Evolutionary conservation across 179 eudicot species (phyloP).

Genomic region (Sideroxylon spinosum): DNA sequence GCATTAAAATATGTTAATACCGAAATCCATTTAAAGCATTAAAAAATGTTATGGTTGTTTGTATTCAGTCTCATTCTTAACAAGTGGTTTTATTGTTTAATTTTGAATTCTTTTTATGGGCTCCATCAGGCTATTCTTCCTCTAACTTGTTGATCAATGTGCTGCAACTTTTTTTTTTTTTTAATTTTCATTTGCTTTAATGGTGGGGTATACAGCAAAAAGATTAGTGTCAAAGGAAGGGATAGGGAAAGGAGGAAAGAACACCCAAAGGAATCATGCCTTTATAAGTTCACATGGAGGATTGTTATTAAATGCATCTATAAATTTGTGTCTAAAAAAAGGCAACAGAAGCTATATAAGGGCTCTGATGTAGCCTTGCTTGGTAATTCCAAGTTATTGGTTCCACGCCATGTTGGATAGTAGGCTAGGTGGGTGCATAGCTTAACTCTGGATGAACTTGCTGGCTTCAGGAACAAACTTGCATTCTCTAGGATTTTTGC

Average conservation of each 20-base stretch:
- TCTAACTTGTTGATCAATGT: neutral
- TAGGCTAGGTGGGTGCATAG: neutral
- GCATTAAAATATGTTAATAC: neutral
- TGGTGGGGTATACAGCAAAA: neutral
- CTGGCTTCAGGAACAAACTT: too few species aligned
- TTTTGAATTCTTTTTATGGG: neutral
- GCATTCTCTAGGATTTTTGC: neutral
- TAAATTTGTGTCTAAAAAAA: too few species aligned
- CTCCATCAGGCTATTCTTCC: neutral
- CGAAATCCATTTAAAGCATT: neutral
- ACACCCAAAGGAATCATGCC: too few species aligned
- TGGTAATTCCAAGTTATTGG: neutral
- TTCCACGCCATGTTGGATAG: neutral
- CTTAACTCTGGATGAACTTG: neutral
- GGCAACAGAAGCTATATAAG: neutral
- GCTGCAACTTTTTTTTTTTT: neutral
- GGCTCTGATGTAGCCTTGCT: neutral
- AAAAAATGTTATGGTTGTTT: neutral
- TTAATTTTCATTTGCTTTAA: neutral
- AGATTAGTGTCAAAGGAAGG: too few species aligned
- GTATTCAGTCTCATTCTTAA: too few species aligned
- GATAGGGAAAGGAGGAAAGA: too few species aligned
- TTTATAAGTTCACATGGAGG: neutral
- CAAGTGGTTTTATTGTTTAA: neutral
- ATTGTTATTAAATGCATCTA: neutral